Percentiles rank a stretch among this genome's conserved stretches.
Evolutionary conservation across 208 protist genomes (phyloP).

Genomic region (Acanthamoeba sp.): DNA sequence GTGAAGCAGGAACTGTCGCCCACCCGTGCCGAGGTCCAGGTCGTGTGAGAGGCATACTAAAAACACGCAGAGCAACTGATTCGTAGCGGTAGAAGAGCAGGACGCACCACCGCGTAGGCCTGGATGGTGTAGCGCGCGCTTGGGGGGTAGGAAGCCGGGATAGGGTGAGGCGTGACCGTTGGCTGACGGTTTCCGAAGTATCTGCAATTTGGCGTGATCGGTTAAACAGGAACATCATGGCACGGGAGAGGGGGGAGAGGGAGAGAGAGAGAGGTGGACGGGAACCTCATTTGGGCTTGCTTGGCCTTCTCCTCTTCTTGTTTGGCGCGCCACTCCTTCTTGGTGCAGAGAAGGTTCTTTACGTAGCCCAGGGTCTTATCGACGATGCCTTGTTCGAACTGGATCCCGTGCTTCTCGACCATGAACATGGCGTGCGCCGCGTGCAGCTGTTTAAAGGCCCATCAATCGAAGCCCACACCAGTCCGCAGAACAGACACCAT

Average conservation of each 20-base stretch:
- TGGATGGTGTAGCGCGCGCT: conserved; percentile 3
- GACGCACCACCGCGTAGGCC: conserved; percentile 21
- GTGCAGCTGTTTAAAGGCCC: too few relatives aligned
- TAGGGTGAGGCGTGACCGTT: background rate
- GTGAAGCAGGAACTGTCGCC: conserved; percentile 6
- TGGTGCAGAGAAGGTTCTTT: background rate
- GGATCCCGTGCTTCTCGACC: background rate
- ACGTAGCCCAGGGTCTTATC: background rate
- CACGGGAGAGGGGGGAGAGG: too few relatives aligned
- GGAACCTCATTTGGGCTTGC: background rate
- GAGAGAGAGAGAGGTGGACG: background rate
- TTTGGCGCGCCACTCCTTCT: background rate
- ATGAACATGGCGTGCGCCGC: conserved; percentile 36
- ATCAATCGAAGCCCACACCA: too few relatives aligned
- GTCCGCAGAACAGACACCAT: background rate
- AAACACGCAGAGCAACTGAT: background rate
- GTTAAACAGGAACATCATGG: too few relatives aligned
- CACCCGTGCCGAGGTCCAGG: too few relatives aligned
- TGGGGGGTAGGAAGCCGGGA: background rate
- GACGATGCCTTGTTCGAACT: background rate
- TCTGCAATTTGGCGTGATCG: too few relatives aligned
- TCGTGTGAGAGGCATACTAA: background rate
- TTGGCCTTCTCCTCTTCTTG: background rate
- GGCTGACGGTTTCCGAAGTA: background rate
- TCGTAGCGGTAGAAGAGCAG: background rate